phyloP scores from a whole-genome alignment of 2,329 filamentous ascomycete genomes.

The Colletotrichum lentis region DNA sequence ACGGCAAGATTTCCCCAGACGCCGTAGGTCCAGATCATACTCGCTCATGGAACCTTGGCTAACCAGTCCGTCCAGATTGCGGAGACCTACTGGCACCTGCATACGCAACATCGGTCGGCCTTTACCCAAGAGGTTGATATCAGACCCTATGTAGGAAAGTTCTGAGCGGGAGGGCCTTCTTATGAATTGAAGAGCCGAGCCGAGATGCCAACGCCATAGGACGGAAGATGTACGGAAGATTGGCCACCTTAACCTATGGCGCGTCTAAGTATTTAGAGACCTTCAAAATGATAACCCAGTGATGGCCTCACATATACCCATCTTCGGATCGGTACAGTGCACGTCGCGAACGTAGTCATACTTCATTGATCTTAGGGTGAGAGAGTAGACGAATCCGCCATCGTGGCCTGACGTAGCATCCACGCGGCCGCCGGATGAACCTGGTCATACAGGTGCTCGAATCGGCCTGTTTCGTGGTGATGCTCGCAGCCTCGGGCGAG shows the following conservation, averaged over 20 bases:
- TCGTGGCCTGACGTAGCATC: slow-evolving; percentile 32
- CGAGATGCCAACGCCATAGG: background rate
- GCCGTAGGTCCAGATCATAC: slow-evolving; percentile 66
- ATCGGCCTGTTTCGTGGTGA: slow-evolving; percentile 38
- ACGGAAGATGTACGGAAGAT: slow-evolving; percentile 9
- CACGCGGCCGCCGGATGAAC: slow-evolving; percentile 32
- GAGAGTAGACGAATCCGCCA: slow-evolving; percentile 37
- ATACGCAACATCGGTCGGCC: slow-evolving; percentile 79
- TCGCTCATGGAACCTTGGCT: slow-evolving; percentile 21
- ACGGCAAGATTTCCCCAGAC: slow-evolving; percentile 75
- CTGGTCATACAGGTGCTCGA: slow-evolving; percentile 39
- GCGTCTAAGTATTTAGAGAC: slow-evolving; percentile 7
- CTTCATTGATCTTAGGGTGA: slow-evolving; percentile 38
- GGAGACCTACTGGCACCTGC: slow-evolving; percentile 84
- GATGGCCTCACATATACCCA: slow-evolving; percentile 28
- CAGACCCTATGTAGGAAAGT: slow-evolving; percentile 84
- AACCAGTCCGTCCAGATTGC: slow-evolving; percentile 70
- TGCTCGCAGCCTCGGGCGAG: slow-evolving; percentile 30
- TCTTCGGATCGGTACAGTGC: slow-evolving; percentile 19
- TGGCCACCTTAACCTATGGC: background rate
- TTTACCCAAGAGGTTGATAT: slow-evolving; percentile 87
- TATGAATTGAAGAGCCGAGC: background rate
- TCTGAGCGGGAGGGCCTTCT: slow-evolving; percentile 44
- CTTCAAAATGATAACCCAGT: slow-evolving; percentile 25
- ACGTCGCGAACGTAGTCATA: slow-evolving; percentile 38